Evolutionary conservation across 2,329 filamentous ascomycete species (phyloP).

Genomic region (Colletotrichum zoysiae): DNA sequence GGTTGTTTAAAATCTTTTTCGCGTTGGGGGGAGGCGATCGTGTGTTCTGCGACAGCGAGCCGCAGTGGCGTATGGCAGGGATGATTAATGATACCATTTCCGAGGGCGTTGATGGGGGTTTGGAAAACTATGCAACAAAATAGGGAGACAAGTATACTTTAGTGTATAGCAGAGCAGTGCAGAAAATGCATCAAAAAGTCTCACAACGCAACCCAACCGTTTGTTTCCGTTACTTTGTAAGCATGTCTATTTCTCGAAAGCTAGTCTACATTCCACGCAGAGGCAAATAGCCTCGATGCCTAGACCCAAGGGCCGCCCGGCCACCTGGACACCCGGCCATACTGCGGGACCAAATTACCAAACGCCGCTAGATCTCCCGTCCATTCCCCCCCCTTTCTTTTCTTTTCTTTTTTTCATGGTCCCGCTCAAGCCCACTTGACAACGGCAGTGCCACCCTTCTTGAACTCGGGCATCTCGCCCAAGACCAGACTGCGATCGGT

Average conservation of each 20-base stretch:
- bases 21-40: background rate
- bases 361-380: constrained; percentile 33
- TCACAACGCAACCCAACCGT: background rate
- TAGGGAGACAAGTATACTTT: background rate
- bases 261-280: constrained; percentile 38
- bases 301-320: constrained; percentile 4
- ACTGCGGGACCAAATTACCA: constrained; percentile 29
- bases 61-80: constrained; percentile 32
- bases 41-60: constrained; percentile 4
- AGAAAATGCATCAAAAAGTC: background rate
- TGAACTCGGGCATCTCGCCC: constrained; percentile 74
- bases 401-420: background rate
- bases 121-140: constrained; percentile 11
- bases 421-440: constrained; percentile 66
- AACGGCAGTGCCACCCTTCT: constrained; percentile 73
- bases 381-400: background rate
- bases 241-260: constrained; percentile 33
- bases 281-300: constrained; percentile 30
- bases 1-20: constrained; percentile 8
- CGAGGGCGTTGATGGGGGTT: constrained; percentile 19
- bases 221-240: background rate
- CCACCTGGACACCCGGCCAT: background rate
- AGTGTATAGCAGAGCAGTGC: background rate
- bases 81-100: constrained; percentile 43
- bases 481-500: constrained; percentile 72